Evolutionary conservation across 495 filamentous ascomycete species (phyloP).

Genomic region (Chaetomium fimeti): DNA sequence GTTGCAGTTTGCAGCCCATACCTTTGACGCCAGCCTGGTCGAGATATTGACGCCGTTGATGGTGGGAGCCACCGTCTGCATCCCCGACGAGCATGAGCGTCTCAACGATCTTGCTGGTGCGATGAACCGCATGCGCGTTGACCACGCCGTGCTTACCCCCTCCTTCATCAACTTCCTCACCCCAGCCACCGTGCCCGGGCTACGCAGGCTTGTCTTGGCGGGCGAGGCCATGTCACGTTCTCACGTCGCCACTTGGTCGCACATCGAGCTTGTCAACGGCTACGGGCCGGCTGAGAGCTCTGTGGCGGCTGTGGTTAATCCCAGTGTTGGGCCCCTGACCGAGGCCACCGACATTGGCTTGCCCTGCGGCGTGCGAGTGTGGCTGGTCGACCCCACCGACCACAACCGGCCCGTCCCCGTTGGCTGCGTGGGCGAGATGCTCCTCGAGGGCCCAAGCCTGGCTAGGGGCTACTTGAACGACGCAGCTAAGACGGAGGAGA

Average conservation of each 20-base stretch:
- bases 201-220: slow-evolving; percentile 29
- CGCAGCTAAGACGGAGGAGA: slow-evolving; percentile 33
- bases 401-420: slow-evolving; percentile 49
- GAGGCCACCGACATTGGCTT: slow-evolving; percentile 47
- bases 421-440: slow-evolving; percentile 48
- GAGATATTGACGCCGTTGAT: slow-evolving; percentile 59
- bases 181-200: slow-evolving; percentile 18
- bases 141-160: slow-evolving; percentile 44
- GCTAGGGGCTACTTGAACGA: slow-evolving; percentile 47
- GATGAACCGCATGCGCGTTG: slow-evolving; percentile 31
- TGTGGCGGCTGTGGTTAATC: slow-evolving; percentile 21
- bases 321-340: slow-evolving; percentile 22
- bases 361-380: slow-evolving; percentile 43
- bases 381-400: slow-evolving; percentile 57
- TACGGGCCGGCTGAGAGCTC: slow-evolving; percentile 35
- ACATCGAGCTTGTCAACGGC: slow-evolving; percentile 38
- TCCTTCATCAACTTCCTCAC: slow-evolving; percentile 45
- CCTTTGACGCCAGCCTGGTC: slow-evolving; percentile 59
- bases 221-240: slow-evolving; percentile 30
- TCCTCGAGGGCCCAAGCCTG: slow-evolving; percentile 45
- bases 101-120: slow-evolving; percentile 32
- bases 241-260: slow-evolving; percentile 35
- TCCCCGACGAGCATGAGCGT: slow-evolving; percentile 39
- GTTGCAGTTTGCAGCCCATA: slow-evolving; percentile 62
- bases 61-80: slow-evolving; percentile 46